These are phyloP conservation scores for Lycium barbarum DNA, from an alignment of 257 asterid genomes.

Conservation along the genomic window DNA sequence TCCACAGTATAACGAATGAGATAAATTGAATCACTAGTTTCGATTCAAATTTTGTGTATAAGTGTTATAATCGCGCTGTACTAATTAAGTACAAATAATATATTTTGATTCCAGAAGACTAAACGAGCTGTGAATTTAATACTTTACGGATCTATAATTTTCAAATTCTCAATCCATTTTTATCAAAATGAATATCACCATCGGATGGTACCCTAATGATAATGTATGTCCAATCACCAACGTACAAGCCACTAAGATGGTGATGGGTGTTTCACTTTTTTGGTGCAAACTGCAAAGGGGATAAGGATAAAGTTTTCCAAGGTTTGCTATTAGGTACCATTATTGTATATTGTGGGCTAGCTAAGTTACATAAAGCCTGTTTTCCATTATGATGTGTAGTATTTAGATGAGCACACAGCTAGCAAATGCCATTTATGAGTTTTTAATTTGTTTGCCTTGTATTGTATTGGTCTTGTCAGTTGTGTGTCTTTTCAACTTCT, in stretches of 20 bases:
- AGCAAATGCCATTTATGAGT: background rate
- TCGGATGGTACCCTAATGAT: background rate
- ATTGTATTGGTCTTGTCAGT: background rate
- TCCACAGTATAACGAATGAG: too few relatives aligned
- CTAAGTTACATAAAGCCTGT: background rate
- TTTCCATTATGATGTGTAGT: background rate
- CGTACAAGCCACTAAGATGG: background rate
- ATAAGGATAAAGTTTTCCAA: conserved; percentile 21
- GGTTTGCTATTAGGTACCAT: background rate
- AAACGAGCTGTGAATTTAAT: background rate
- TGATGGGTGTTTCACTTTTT: background rate
- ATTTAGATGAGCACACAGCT: background rate
- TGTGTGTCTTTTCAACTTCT: background rate
- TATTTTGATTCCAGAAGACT: background rate
- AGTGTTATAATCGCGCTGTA: background rate
- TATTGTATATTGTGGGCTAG: conserved; percentile 12
- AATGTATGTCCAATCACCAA: background rate
- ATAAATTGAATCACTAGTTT: too few relatives aligned
- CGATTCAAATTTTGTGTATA: too few relatives aligned
- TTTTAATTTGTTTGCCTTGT: background rate
- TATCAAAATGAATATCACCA: background rate
- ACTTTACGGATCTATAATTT: background rate
- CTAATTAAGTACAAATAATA: background rate
- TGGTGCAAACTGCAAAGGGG: conserved; percentile 23
- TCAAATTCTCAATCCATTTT: background rate